Base-by-base conservation (phyloP, 192 early-diverging fungal genomes). In the Entomortierella lignicola region DNA sequence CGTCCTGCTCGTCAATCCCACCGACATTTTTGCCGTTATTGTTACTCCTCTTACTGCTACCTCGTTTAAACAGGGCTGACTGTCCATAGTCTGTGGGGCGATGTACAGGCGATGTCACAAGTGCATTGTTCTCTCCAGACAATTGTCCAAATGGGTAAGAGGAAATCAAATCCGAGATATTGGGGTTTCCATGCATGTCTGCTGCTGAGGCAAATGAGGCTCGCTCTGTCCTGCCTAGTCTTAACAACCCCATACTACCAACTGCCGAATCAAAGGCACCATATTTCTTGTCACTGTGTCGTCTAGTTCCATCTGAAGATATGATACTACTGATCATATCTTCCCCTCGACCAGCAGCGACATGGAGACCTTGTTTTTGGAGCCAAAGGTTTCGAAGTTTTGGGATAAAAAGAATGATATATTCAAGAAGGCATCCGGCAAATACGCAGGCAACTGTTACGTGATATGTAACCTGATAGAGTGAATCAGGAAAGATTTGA, bases 81-180 rank as follows among this genome's bases (percentile, higher is more conserved):
- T 37, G 53, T 1, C 61, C 66, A 26, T 77, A 77, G 26, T 63
- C 23, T 1, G 44, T 58, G 0, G 73, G 53, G 6, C 3, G 32
- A 44, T 69, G 52, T 0, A 63, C 52, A 6, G 73, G 66, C 2
- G 66, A 77, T 17, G 37, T 37, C 15, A 69, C 23, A 0, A 66
- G 11, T 8, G 10, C 8, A 15, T n/a, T 10, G 11, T 41, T 1
- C 42, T 77, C 72, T 23, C 41, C 52, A 17, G 61, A 58, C 15
- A 74, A 15, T 42, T 77, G 73, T 10, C 73, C 73, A 51, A 77
- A 77, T 10, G 73, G 73, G 43, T 77, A 77, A 4, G 73, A 77
- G 13, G 66, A 77, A 4, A 69, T 47, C 23, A 77, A 15, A 30
- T 77, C 73, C 11, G 73, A 77, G 21, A 69, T 69, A 34, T 77